Conservation (phyloP, 441 rosid genomes). For the Euphorbia corollata region DNA sequence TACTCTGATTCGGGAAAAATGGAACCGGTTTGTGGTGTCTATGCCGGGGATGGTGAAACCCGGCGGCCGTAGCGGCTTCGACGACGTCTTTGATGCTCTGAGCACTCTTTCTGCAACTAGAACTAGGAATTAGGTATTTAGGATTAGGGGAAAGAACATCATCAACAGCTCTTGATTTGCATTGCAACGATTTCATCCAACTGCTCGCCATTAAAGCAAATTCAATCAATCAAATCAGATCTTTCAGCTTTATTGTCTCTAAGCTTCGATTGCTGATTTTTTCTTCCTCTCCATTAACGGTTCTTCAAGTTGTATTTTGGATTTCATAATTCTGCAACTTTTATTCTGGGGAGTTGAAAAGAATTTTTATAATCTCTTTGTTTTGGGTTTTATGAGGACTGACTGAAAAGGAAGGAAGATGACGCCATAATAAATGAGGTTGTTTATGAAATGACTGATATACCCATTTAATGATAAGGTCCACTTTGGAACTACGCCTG, state of each 20-base stretch:
- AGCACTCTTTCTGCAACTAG: constrained; percentile 56
- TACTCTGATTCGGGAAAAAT: constrained; percentile 8
- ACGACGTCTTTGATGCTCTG: constrained; percentile 67
- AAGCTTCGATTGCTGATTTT: neutral
- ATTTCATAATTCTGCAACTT: constrained; percentile 6
- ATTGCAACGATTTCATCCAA: constrained; percentile 82
- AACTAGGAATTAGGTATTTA: constrained; percentile 35
- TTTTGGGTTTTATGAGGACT: constrained; percentile 1
- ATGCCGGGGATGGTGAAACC: neutral
- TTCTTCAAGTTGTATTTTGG: neutral
- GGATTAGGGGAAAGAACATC: constrained; percentile 59
- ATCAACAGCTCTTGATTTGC: constrained; percentile 79
- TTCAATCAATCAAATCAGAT: neutral
- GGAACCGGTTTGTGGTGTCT: constrained; percentile 9
- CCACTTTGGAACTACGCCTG: constrained; percentile 7
- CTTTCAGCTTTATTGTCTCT: neutral
- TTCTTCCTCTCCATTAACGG: neutral
- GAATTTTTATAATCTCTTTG: neutral
- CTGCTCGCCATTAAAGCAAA: constrained; percentile 52
- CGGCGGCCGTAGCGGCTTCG: constrained; percentile 28
- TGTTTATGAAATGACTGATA: constrained; percentile 22
- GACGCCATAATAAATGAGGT: constrained; percentile 51
- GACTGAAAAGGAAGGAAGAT: constrained; percentile 28
- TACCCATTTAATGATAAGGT: constrained; percentile 14
- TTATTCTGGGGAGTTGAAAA: neutral